Percentiles rank a stretch among this genome's conserved stretches.
Conservation (phyloP, 225 moss, liverwort and hornwort species). For the Polytrichum formosum region DNA sequence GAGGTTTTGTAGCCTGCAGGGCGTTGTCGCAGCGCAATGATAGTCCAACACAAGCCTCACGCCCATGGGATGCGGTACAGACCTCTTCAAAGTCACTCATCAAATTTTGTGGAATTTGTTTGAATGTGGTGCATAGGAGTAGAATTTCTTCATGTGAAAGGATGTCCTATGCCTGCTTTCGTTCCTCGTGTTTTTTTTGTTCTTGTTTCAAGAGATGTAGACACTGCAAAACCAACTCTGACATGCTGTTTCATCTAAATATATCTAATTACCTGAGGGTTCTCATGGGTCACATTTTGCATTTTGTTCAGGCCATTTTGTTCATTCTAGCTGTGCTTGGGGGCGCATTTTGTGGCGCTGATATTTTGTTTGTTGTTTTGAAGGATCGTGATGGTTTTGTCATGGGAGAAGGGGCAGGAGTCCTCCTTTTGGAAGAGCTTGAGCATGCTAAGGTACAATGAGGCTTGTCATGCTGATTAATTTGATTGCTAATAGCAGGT, state of each 20-base stretch:
- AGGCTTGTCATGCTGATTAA: background rate
- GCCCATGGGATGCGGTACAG: slow-evolving; percentile 85
- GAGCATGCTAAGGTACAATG: slow-evolving; percentile 79
- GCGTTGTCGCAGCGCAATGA: slow-evolving; percentile 83
- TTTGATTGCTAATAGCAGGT: background rate
- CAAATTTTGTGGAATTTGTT: no score
- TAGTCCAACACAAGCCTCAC: slow-evolving; percentile 78
- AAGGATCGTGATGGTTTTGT: slow-evolving; percentile 94
- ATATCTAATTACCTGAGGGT: no score
- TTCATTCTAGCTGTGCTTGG: background rate
- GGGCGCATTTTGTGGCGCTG: background rate
- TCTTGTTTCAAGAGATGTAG: no score
- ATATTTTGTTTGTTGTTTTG: slow-evolving; percentile 12
- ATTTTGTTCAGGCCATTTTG: background rate
- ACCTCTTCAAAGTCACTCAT: background rate
- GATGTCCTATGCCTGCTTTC: no score
- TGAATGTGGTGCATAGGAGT: no score
- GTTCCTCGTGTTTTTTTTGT: no score
- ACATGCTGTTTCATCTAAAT: no score
- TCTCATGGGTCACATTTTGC: no score
- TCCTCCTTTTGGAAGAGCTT: slow-evolving; percentile 80
- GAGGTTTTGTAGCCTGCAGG: slow-evolving; percentile 94
- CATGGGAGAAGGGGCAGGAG: slow-evolving; percentile 92
- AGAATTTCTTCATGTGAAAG: no score
- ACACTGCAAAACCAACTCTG: no score